Evolutionary conservation across 2,329 filamentous ascomycete species (phyloP), one percentile per base, ranked within the genome.

Genomic region (Ascochyta rabiei): DNA sequence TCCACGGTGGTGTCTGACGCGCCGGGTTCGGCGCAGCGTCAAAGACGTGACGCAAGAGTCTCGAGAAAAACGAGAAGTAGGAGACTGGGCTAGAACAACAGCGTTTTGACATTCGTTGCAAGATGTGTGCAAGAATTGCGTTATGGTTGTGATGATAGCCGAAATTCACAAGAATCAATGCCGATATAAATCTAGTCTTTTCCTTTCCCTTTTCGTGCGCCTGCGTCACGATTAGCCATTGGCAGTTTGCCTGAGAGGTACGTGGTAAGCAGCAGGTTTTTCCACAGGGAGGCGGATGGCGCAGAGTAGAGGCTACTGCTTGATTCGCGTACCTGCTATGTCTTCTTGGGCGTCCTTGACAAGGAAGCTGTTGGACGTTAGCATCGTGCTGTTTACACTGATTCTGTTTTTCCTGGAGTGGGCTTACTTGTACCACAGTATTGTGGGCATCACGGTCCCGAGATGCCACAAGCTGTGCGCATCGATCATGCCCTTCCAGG

Each of bases 391-490:
- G 6, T 3, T 35, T 16, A 5, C 12, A 15, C 15, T 21, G 15
- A 6, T 6, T 15, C 13, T 23, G 18, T 2, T 9, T 9, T n/a
- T 13, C 2, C 6, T 15, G 3, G 26, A 1, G 24, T 43, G 30
- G 39, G 87, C 91, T 82, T 80, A 98, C 93, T 89, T 92, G 76
- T 99, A 99, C 90, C 90, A 97, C 80, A 96, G 84, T 44, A 95
- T 80, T 0, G 91, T 91, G 9, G 95, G 95, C 28, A 84, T 84
- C 45, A 99, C 93, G 0, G 95, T 99, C 52, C 93, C 91, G 58
- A 96, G 74, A 82, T 99, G 95, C 95, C 95, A 99, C 60, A 99
- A 76, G 69, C 90, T 93, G 78, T 99, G 95, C 4, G 95, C 95
- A 81, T 99, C 95, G 45, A 99, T 77, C 74, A 89, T 86, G 7